Conservation (phyloP, 2,329 filamentous ascomycete species). For the Apiospora aurea region DNA sequence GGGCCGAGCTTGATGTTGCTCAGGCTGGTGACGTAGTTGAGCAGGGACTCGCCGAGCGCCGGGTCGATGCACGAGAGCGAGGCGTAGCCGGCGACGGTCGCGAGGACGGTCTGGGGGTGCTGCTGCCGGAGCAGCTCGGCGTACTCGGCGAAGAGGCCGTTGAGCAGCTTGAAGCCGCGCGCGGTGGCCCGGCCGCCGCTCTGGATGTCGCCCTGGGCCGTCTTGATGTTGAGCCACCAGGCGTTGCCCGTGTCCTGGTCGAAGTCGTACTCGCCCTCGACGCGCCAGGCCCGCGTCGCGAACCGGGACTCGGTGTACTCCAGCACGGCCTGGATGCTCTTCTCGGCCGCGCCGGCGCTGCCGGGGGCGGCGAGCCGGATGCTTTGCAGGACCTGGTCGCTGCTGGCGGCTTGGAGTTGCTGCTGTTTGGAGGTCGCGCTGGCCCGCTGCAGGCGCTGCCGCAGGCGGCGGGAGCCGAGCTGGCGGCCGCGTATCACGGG, state of each 20-base stretch:
- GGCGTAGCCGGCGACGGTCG: conserved; percentile 18
- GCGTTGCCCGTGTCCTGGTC: neutral
- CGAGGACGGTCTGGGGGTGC: conserved; percentile 24
- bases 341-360: conserved; percentile 18
- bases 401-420: neutral
- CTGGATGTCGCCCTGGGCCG: neutral
- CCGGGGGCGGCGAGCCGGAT: neutral
- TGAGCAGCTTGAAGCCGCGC: conserved; percentile 16
- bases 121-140: neutral
- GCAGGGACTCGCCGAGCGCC: conserved; percentile 26
- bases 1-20: conserved; percentile 25
- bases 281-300: conserved; percentile 21
- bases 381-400: neutral
- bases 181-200: neutral
- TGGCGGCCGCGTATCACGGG: conserved; percentile 27
- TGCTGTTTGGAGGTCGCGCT: neutral
- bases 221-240: conserved; percentile 4
- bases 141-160: conserved; percentile 22
- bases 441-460: conserved; percentile 10
- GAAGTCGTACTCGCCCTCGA: conserved; percentile 18
- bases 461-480: conserved; percentile 27
- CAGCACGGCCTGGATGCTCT: conserved; percentile 14
- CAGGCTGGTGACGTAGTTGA: conserved; percentile 26
- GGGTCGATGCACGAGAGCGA: conserved; percentile 15
- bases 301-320: conserved; percentile 24